A percentile compares a stretch with the other conserved stretches of the same genome.
phyloP scores from a whole-genome alignment of 768 basidiomycete genomes.

The Cystofilobasidium ferigula region DNA sequence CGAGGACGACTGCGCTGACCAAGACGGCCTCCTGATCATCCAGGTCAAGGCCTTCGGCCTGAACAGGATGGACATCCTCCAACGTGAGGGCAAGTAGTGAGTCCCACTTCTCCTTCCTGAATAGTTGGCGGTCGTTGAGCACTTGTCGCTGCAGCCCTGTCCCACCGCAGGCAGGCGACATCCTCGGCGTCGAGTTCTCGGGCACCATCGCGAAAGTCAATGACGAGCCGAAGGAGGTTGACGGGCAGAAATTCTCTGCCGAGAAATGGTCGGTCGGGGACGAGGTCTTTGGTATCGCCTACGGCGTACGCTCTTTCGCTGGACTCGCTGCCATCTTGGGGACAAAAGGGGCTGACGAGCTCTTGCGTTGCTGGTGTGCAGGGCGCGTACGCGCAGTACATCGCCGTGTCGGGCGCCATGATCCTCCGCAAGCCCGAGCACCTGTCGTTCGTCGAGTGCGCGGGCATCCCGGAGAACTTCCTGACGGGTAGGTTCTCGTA shows the following conservation, averaged over 20 bases:
- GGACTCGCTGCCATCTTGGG: background rate
- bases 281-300: conserved; percentile 66
- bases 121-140: background rate
- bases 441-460: conserved; percentile 72
- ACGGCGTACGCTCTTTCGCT: conserved; percentile 61
- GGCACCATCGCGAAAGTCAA: conserved; percentile 53
- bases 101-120: background rate
- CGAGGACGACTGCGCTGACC: no score
- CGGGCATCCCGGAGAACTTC: conserved; percentile 77
- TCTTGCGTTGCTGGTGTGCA: conserved; percentile 33
- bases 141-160: conserved; percentile 46
- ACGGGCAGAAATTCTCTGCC: background rate
- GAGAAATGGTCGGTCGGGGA: conserved; percentile 52
- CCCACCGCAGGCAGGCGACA: conserved; percentile 61
- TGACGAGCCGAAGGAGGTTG: conserved; percentile 38
- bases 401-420: conserved; percentile 55
- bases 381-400: conserved; percentile 87
- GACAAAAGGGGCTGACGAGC: background rate
- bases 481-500: conserved; percentile 55
- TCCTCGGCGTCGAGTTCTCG: conserved; percentile 82
- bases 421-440: conserved; percentile 61
- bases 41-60: conserved; percentile 40
- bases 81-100: conserved; percentile 43
- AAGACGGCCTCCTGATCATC: background rate
- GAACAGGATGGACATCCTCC: conserved; percentile 73